Percentiles rank a stretch among this genome's conserved stretches.
Conservation (phyloP, 2,329 filamentous ascomycete species). For the Ophiocordyceps camponoti-rufipedis region DNA sequence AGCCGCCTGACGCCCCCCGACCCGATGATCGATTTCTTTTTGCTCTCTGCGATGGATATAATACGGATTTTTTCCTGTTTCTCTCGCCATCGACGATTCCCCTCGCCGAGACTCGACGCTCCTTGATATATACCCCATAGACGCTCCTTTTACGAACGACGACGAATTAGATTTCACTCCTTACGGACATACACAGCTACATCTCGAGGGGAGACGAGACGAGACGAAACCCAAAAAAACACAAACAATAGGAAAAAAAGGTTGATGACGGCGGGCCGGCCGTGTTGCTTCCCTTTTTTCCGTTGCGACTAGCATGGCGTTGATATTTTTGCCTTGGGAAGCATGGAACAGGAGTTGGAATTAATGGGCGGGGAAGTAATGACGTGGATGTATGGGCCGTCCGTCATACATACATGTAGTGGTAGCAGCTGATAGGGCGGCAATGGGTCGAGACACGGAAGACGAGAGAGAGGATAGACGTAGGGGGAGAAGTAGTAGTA, state of each 20-base stretch:
- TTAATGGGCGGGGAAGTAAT: background rate
- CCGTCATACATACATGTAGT: too few species aligned
- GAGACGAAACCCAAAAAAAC: too few species aligned
- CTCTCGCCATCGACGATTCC: background rate
- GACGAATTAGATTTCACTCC: constrained; percentile 9
- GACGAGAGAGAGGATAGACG: too few species aligned
- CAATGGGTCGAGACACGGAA: too few species aligned
- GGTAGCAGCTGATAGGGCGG: background rate
- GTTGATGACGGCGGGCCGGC: constrained; percentile 2
- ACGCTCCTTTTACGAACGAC: constrained; percentile 17
- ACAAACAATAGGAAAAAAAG: background rate
- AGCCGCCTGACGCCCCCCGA: background rate
- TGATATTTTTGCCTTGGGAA: background rate
- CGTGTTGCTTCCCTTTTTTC: background rate
- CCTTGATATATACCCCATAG: constrained; percentile 11
- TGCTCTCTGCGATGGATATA: background rate
- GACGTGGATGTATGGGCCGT: too few species aligned
- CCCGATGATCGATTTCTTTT: background rate
- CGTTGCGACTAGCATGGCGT: background rate
- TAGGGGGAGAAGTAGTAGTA: too few species aligned
- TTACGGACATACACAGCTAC: constrained; percentile 1
- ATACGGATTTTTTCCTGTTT: background rate
- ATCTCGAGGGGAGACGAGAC: too few species aligned
- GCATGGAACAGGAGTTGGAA: background rate
- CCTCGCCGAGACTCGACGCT: constrained; percentile 7